Base-by-base conservation (phyloP, 495 filamentous ascomycete species). In the Penicillium soppii region DNA sequence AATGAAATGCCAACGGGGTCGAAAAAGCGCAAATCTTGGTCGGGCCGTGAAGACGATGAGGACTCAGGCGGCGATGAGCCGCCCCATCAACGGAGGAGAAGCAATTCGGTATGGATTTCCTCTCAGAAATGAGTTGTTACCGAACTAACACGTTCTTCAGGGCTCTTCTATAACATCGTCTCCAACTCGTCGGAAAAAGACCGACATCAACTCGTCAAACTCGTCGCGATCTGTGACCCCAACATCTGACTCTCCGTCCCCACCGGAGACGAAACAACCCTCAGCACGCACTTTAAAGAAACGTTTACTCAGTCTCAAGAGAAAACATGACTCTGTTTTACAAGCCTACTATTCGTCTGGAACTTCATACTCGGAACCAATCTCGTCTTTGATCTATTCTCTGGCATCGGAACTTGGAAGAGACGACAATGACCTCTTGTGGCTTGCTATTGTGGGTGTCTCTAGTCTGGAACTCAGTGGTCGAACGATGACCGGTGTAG, bases 361-460 rank as follows among this genome's bases (percentile, higher is more conserved):
- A 36, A 85, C 90, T 10, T 92, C 91, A 17, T 96, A 95, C 63
- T 91, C 91, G 2, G 95, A 97, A 62, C 94, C 94, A 21, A 89
- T 97, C 50, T 95, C 91, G 0, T 91, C 90, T 1, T 82, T 98
- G 61, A 73, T 98, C 52, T 98, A 97, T 70, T 95, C 90, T 2
- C 78, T 98, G 5, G 94, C 92, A 15, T 96, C 91, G 2, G 94
- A 97, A 57, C 82, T 97, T 9, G 95, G 92, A 50, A 86, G 91
- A 33, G 94, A 98, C 74, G 92, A 97, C 61, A 97, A 97, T 59
- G 91, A 98, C 58, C 73, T 97, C 23, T 82, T 98, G 23, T 98
- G 94, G 94, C 78, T 95, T 39, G 81, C 91, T 8, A 96, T 97
- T 55, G 88, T 97, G 19, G 94, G 94, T 9, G 89, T 95, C 30